phyloP scores from a whole-genome alignment of 176 grass and related monocot genomes.

The Dactylis glomerata region DNA sequence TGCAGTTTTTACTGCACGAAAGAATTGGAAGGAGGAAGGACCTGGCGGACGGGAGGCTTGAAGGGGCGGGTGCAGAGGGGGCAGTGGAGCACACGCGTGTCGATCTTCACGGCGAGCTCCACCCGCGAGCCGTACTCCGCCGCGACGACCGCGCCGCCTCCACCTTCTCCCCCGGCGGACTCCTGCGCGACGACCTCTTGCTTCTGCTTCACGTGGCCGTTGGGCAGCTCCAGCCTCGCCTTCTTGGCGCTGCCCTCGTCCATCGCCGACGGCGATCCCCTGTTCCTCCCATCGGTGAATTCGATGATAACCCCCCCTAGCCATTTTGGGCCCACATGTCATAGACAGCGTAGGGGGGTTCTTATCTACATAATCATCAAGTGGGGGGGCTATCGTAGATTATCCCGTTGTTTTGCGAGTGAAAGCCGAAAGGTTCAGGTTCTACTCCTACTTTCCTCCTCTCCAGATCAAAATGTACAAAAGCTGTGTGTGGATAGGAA shows the following conservation, averaged over 20 bases:
- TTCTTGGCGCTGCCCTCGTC: background rate
- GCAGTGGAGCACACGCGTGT: constrained; percentile 2
- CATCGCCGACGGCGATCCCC: background rate
- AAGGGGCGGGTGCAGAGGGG: background rate
- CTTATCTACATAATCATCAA: no score
- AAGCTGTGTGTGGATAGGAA: no score
- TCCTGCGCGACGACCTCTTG: background rate
- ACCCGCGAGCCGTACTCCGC: background rate
- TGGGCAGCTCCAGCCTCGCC: background rate
- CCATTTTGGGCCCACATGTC: no score
- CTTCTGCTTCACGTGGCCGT: background rate
- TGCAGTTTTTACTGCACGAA: background rate
- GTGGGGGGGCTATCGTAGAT: no score
- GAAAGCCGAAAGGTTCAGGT: no score
- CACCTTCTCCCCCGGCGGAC: background rate
- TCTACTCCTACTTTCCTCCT: background rate
- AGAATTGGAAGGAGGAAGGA: background rate
- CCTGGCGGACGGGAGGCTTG: constrained; percentile 9
- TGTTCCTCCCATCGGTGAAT: background rate
- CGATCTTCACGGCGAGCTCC: background rate
- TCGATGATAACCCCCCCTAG: no score
- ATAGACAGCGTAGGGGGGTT: no score
- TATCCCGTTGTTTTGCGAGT: no score
- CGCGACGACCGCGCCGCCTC: background rate
- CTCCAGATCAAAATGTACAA: background rate